A percentile compares a stretch with the other conserved stretches of the same genome.
Evolutionary conservation across 345 rosid genomes (phyloP).

Genomic region (Eucalyptus camaldulensis): DNA sequence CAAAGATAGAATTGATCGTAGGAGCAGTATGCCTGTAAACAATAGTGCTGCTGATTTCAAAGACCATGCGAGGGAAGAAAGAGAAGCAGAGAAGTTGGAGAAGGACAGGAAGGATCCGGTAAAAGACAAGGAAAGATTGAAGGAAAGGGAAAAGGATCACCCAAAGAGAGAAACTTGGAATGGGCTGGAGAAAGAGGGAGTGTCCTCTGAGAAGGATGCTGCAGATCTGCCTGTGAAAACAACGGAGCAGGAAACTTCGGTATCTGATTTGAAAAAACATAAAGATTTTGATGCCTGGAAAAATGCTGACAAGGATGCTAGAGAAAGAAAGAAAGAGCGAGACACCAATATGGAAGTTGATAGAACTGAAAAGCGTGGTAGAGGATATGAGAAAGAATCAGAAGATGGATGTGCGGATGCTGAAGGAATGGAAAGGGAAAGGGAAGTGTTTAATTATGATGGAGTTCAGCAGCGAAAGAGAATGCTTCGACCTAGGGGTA

Average conservation of each 20-base stretch:
- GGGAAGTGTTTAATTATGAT: conserved; percentile 62
- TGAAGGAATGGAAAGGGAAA: conserved; percentile 84
- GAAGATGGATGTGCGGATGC: conserved; percentile 89
- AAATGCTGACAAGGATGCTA: conserved; percentile 58
- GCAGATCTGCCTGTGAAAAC: conserved; percentile 55
- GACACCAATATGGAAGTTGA: conserved; percentile 73
- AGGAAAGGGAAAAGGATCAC: conserved; percentile 74
- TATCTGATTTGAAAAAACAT: conserved; percentile 56
- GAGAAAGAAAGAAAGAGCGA: conserved; percentile 81
- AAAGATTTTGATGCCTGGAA: conserved; percentile 65
- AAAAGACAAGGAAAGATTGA: conserved; percentile 68
- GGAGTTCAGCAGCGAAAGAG: conserved; percentile 97
- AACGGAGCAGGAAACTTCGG: conserved; percentile 43
- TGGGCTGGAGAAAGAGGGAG: conserved; percentile 57
- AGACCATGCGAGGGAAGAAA: conserved; percentile 65
- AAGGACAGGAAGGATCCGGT: conserved; percentile 66
- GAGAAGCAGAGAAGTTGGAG: conserved; percentile 84
- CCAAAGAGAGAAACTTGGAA: conserved; percentile 56
- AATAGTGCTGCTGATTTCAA: conserved; percentile 43
- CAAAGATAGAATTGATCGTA: conserved; percentile 78
- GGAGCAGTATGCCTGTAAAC: conserved; percentile 41
- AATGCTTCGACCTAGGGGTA: conserved; percentile 91
- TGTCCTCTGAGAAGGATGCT: conserved; percentile 48
- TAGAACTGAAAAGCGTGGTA: conserved; percentile 71
- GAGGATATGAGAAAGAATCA: conserved; percentile 55